These are phyloP conservation scores for Ogataea pignaliae DNA, from an alignment of 805 yeast genomes.

Conservation along the genomic window DNA sequence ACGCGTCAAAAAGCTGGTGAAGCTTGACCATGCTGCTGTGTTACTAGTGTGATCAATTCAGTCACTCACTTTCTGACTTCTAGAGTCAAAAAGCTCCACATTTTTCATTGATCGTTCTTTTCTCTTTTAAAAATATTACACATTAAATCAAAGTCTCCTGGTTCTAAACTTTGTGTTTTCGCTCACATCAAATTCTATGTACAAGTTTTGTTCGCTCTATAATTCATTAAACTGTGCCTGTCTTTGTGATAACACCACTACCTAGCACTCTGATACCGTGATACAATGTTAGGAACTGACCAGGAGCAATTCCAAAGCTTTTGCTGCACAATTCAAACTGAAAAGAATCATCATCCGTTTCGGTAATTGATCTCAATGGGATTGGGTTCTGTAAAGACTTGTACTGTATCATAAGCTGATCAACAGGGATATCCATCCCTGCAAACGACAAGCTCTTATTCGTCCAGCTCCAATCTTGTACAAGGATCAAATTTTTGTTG, in stretches of 20 bases:
- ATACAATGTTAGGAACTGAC: slow-evolving; percentile 80
- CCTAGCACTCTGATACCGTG: slow-evolving; percentile 66
- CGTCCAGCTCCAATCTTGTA: slow-evolving; percentile 50
- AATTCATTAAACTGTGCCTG: slow-evolving; percentile 1
- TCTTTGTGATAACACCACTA: slow-evolving; percentile 38
- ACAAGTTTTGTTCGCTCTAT: slow-evolving; percentile 4
- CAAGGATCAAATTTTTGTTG: slow-evolving; percentile 39
- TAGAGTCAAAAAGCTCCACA: too few relatives aligned
- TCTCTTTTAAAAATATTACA: too few relatives aligned
- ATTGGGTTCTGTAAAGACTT: slow-evolving; percentile 67
- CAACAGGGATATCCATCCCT: slow-evolving; percentile 4
- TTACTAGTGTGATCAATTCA: too few relatives aligned
- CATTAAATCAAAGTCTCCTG: too few relatives aligned
- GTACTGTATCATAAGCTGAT: slow-evolving; percentile 50
- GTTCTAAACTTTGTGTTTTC: neutral
- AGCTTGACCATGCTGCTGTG: too few relatives aligned
- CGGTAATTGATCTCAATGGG: slow-evolving; percentile 2
- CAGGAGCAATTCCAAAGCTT: slow-evolving; percentile 81
- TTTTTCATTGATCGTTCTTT: too few relatives aligned
- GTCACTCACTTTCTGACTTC: too few relatives aligned
- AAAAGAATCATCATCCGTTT: slow-evolving; percentile 19
- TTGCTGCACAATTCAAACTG: slow-evolving; percentile 37
- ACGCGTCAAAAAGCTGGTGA: too few relatives aligned
- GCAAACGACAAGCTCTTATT: slow-evolving; percentile 13
- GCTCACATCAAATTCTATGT: neutral